phyloP scores from a whole-genome alignment of 2,329 filamentous ascomycete genomes.

The Balansia obtecta region DNA sequence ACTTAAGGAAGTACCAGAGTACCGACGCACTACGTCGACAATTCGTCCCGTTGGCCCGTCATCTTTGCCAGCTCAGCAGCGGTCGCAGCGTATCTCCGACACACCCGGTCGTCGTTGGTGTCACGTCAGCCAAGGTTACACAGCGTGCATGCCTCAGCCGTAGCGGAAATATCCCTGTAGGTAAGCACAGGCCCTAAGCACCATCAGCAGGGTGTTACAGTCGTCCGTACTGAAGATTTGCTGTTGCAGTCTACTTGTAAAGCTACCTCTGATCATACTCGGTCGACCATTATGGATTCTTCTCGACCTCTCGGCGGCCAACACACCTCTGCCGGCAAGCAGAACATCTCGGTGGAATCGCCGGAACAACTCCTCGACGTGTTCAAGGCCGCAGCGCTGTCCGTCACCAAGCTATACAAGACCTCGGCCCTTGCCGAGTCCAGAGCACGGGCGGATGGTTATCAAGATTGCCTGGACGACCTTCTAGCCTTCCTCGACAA shows the following conservation, averaged over 20 bases:
- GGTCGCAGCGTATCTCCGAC: not conserved
- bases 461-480: conserved; percentile 89
- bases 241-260: not conserved
- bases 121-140: not conserved
- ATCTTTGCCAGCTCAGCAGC: not conserved
- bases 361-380: conserved; percentile 66
- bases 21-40: no score
- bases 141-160: not conserved
- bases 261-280: not conserved
- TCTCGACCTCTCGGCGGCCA: conserved; percentile 3
- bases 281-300: conserved; percentile 7
- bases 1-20: not conserved
- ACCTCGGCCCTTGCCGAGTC: conserved; percentile 69
- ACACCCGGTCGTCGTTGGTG: conserved; percentile 4
- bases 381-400: conserved; percentile 85
- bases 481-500: conserved; percentile 75
- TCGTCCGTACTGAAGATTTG: not conserved
- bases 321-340: conserved; percentile 15
- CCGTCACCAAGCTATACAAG: conserved; percentile 94
- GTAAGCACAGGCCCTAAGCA: not conserved
- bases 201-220: not conserved
- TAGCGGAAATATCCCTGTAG: not conserved
- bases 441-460: conserved; percentile 66
- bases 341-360: conserved; percentile 23
- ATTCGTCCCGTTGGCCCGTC: not conserved